Conservation (phyloP, 192 early-diverging fungal species). For the Neocallimastix lanati region DNA sequence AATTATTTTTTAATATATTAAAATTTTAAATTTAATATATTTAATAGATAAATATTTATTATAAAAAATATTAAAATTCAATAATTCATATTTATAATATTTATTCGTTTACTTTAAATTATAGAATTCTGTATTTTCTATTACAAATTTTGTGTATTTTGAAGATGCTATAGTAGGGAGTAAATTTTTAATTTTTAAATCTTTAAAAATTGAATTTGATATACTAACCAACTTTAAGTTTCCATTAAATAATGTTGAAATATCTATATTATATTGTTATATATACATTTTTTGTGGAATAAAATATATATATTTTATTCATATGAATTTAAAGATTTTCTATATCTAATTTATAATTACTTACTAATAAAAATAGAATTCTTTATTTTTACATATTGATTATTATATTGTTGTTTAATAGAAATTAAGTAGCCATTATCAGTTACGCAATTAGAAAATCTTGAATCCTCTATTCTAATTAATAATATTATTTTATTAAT, state of each 20-base stretch:
- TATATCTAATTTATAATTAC: no score
- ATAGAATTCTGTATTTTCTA: not conserved
- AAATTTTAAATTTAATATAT: no score
- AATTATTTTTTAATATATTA: no score
- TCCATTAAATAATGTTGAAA: not conserved
- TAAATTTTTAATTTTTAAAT: not conserved
- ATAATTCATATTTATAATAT: no score
- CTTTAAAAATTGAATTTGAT: not conserved
- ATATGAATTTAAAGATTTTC: no score
- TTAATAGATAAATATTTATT: no score
- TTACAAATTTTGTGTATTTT: not conserved
- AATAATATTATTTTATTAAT: no score
- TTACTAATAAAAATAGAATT: not conserved
- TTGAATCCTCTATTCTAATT: not conserved
- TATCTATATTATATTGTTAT: not conserved
- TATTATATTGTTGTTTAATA: not conserved
- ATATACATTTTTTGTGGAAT: no score
- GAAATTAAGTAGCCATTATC: not conserved
- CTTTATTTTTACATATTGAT: no score
- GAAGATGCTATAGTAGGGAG: not conserved
- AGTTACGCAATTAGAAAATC: not conserved
- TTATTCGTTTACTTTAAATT: not conserved
- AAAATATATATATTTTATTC: no score
- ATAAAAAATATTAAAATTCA: no score
- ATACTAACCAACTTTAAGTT: not conserved